Percentiles rank a stretch among this genome's conserved stretches.
phyloP scores from a whole-genome alignment of 73 alveolate species.

The Stentor coeruleus region DNA sequence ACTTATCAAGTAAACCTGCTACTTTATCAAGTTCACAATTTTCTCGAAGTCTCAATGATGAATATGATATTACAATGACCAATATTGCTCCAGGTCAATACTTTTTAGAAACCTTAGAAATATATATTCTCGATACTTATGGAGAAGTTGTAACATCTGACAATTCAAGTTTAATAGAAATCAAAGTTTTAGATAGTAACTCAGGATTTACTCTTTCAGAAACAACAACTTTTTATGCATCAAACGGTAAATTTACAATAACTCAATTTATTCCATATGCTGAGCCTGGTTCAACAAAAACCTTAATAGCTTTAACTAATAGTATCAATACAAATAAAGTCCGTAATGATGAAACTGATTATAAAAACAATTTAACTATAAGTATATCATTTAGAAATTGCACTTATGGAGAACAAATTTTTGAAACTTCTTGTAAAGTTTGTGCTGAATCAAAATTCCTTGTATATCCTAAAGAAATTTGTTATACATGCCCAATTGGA shows the following conservation, averaged over 20 bases:
- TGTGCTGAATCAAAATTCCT: neutral
- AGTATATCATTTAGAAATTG: slow-evolving; percentile 6
- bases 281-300: neutral
- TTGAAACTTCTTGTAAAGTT: neutral
- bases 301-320: neutral
- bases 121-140: neutral
- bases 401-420: slow-evolving; percentile 6
- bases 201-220: neutral
- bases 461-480: neutral
- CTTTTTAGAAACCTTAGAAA: neutral
- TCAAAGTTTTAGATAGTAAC: neutral
- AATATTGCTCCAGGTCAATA: neutral
- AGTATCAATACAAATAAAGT: neutral
- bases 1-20: neutral
- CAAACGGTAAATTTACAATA: neutral
- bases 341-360: neutral
- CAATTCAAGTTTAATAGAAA: neutral
- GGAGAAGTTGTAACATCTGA: neutral
- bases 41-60: neutral
- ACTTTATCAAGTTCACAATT: neutral
- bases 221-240: neutral
- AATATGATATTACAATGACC: neutral
- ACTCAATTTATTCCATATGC: neutral
- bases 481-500: neutral
- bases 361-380: neutral